phyloP scores from a whole-genome alignment of 2,329 filamentous ascomycete species.

The Dichotomopilus funicola region DNA sequence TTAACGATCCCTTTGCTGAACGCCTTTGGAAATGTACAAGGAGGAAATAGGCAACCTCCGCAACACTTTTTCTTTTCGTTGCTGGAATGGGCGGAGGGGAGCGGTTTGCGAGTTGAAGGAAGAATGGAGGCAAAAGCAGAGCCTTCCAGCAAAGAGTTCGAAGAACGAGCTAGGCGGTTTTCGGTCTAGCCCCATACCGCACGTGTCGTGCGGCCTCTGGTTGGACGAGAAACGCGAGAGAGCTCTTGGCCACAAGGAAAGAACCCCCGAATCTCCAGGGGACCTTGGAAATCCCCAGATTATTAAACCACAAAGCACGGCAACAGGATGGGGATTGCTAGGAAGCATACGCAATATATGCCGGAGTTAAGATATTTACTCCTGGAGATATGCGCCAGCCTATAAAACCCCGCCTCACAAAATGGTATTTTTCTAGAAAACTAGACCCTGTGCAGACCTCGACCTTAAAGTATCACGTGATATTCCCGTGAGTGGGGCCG shows the following conservation, averaged over 20 bases:
- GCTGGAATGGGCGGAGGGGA: constrained; percentile 7
- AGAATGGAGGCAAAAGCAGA: constrained; percentile 20
- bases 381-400: no score
- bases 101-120: constrained; percentile 14
- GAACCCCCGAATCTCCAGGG: no score
- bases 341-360: no score
- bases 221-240: neutral
- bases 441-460: no score
- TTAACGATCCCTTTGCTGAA: constrained; percentile 14
- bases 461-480: constrained; percentile 7
- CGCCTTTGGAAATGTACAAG: constrained; percentile 18
- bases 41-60: constrained; percentile 11
- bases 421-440: no score
- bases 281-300: no score
- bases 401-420: no score
- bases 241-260: neutral
- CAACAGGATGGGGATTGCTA: no score
- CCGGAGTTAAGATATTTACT: no score
- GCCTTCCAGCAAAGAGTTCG: constrained; percentile 22
- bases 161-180: constrained; percentile 12
- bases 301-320: no score
- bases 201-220: constrained; percentile 20
- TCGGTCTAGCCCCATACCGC: constrained; percentile 14
- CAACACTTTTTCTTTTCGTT: constrained; percentile 1
- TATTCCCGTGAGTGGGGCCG: neutral